These are phyloP conservation scores for Blastobotrys illinoisensis DNA, from an alignment of 1,139 yeast genomes.

Conservation along the genomic window DNA sequence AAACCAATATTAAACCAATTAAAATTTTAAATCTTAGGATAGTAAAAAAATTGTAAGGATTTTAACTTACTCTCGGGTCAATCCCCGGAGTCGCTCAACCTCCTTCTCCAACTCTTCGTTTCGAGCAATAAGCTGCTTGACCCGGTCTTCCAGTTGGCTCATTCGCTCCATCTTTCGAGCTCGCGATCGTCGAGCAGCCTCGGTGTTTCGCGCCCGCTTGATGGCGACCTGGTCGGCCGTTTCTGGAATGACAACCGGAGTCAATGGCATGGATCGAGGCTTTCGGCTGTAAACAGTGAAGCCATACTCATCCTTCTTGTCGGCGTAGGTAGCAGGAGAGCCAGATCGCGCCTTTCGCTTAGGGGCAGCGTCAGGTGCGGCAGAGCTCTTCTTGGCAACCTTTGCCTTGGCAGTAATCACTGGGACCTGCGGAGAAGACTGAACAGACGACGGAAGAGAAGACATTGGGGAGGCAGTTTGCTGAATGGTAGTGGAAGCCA, in stretches of 20 bases:
- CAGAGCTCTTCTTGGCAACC: conserved; percentile 2
- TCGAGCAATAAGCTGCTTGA: conserved; percentile 51
- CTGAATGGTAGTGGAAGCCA: background rate
- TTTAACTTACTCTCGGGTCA: background rate
- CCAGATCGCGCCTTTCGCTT: conserved; percentile 10
- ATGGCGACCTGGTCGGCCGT: conserved; percentile 55
- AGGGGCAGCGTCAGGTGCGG: conserved; percentile 1
- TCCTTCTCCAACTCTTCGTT: conserved; percentile 29
- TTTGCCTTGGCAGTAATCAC: conserved; percentile 8
- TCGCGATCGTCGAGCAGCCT: conserved; percentile 95
- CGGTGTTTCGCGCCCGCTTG: conserved; percentile 95
- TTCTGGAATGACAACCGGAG: conserved; percentile 54
- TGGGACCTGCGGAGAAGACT: conserved; percentile 6
- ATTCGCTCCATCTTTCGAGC: conserved; percentile 94
- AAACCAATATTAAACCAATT: conserved; percentile 1
- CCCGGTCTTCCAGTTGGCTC: conserved; percentile 77
- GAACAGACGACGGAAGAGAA: background rate
- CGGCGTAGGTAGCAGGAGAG: conserved; percentile 13
- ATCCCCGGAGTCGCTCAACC: conserved; percentile 6
- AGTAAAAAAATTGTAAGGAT: background rate
- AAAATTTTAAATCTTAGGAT: background rate
- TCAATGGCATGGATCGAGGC: conserved; percentile 42
- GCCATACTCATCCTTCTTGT: conserved; percentile 36
- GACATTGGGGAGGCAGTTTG: conserved; percentile 1
- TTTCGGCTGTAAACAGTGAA: conserved; percentile 37